Evolutionary conservation across 2,329 filamentous ascomycete genomes (phyloP), one percentile per base, ranked within the genome.

Genomic region (Colletotrichum falcatum): DNA sequence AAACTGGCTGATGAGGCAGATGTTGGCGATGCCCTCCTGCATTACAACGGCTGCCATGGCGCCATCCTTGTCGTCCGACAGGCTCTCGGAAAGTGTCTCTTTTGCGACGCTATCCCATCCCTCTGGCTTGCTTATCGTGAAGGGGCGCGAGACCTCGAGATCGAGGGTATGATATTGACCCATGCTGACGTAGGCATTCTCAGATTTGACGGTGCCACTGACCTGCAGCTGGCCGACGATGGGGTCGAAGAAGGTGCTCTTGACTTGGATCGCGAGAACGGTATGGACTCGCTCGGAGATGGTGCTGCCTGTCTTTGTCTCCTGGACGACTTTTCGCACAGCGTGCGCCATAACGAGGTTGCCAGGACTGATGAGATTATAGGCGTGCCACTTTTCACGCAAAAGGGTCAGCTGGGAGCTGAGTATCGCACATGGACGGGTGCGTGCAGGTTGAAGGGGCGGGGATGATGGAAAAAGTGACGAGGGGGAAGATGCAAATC

Each of bases 31-130:
- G 20, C 93, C 92, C 76, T 98, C 95, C 76, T 97, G 93, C 92
- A 99, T 95, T 30, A 98, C 93, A 0, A 98, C 91, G 0, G 96
- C 95, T 65, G 94, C 94, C 23, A 97, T 87, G 72, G 95, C 92
- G 1, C 94, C 94, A 72, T 92, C 90, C 76, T 91, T 91, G 74
- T 94, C 91, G 74, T 93, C 90, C 75, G 93, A 91, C 18, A 95
- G 87, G 0, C 94, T 92, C 79, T 97, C 94, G 66, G 88, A 86
- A 14, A 99, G 87, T 55, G 93, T 91, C 70, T 93, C 90, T 58
- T 92, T 84, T 4, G 95, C 93, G 14, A 99, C 90, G 74, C 92
- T 95, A 80, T 99, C 96, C 96, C 96, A 99, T 51, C 72, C 72
- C 14, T 89, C 83, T 48, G 88, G 88, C 82, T 98, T 98, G 83